Evolutionary conservation across 345 rosid species (phyloP).

Genomic region (Eutrema yunnanense): DNA sequence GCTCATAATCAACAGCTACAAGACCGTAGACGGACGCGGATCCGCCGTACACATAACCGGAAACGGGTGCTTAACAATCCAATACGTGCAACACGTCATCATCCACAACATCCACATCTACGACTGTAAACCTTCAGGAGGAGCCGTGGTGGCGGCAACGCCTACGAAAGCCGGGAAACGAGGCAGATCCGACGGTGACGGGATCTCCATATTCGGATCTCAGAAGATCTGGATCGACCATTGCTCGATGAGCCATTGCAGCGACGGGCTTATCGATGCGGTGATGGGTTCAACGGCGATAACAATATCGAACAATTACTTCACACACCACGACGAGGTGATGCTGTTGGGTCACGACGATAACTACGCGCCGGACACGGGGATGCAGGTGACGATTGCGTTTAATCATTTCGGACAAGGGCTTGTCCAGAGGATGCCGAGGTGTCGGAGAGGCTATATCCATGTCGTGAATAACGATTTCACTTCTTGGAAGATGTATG

Average conservation of each 20-base stretch:
- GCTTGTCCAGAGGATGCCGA: constrained; percentile 86
- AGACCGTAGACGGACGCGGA: constrained; percentile 85
- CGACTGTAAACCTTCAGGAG: constrained; percentile 73
- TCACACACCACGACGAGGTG: constrained; percentile 66
- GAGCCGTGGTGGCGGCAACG: constrained; percentile 48
- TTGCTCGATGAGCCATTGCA: constrained; percentile 55
- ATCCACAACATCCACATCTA: constrained; percentile 75
- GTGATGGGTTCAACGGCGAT: constrained; percentile 83
- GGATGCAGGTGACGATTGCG: constrained; percentile 88
- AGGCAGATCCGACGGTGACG: constrained; percentile 78
- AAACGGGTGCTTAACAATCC: constrained; percentile 65
- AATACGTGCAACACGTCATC: constrained; percentile 61
- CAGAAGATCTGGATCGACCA: constrained; percentile 79
- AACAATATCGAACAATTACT: constrained; percentile 68
- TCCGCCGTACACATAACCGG: constrained; percentile 61
- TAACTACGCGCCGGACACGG: constrained; percentile 39
- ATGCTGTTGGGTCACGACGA: constrained; percentile 70
- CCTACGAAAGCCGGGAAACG: constrained; percentile 55
- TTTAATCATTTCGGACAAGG: constrained; percentile 70
- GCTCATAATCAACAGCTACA: constrained; percentile 67
- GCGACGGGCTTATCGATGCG: constrained; percentile 72
- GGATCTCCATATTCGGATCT: constrained; percentile 65
- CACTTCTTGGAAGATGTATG: constrained; percentile 80
- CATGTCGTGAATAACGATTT: constrained; percentile 87
- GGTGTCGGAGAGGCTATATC: constrained; percentile 81